Evolutionary conservation across 2,329 filamentous ascomycete genomes (phyloP), one percentile per base, ranked within the genome.

Genomic region (Calonectria pseudoturangicola): DNA sequence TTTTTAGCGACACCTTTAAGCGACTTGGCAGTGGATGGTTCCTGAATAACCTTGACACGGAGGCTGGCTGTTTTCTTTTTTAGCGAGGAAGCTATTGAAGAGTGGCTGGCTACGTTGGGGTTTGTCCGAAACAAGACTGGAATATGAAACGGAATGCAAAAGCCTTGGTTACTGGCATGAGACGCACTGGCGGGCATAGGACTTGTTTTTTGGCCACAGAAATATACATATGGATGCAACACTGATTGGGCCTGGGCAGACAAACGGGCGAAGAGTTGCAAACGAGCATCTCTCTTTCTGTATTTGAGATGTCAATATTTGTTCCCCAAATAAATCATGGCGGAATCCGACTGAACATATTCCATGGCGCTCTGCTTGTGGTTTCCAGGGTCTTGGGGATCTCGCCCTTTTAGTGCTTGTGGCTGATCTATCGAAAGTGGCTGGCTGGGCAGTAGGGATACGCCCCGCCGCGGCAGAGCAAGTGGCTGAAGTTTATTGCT

Each of bases 391-490:
- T 4, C 21, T 27, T 48, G 10, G 5, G n/a, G 3, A 13, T 13
- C 21, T 27, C 12, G 10, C 12, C n/a, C 4, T 25, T 48, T 25
- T 25, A 13, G 21, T 48, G 4, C 47, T 3, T 25, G 47, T 48
- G 47, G 47, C 47, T 48, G 47, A 48, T 25, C 47, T 48, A 48
- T 25, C 7, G 47, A 48, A 25, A 12, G 47, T 48, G 47, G 47
- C 47, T 48, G 47, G 47, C 47, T 48, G 47, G 8, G 41, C 41
- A 6, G 41, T 16, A 13, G 41, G 15, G 18, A 43, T 43, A 18
- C 33, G 21, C 21, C 47, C 47, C 47, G 7, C 47, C 7, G 21
- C 47, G 18, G 21, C n/a, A 12, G 8, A 48, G 21, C 21, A 27
- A 21, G 47, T 48, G 18, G n/a, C 21, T 21, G 21, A 27, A 10